Percentiles rank a stretch among this genome's conserved stretches.
Evolutionary conservation across 805 yeast species (phyloP).

Genomic region (Nakazawaea anatomiae): DNA sequence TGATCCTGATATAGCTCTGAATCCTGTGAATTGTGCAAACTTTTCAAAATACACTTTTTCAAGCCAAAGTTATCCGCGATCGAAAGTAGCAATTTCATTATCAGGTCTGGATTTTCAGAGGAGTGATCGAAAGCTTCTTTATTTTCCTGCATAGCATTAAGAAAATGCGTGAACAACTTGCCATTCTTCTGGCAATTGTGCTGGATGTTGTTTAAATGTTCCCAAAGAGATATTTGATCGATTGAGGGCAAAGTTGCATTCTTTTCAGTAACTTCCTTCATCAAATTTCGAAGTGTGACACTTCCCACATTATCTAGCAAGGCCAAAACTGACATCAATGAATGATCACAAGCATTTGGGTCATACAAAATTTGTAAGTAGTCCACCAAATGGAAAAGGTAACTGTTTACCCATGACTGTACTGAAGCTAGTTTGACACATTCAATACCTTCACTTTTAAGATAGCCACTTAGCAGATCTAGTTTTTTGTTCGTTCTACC

Average conservation of each 20-base stretch:
- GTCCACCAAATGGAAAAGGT: slow-evolving; percentile 40
- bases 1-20: slow-evolving; percentile 22
- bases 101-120: slow-evolving; percentile 27
- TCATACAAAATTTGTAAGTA: slow-evolving; percentile 37
- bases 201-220: slow-evolving; percentile 11
- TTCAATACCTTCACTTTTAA: slow-evolving; percentile 36
- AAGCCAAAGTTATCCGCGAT: slow-evolving; percentile 30
- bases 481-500: slow-evolving; percentile 48
- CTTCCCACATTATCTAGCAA: slow-evolving; percentile 14
- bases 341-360: slow-evolving; percentile 21
- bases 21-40: slow-evolving; percentile 17
- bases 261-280: slow-evolving; percentile 8
- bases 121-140: slow-evolving; percentile 16
- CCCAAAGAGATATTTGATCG: slow-evolving; percentile 7
- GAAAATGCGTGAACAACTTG: slow-evolving; percentile 18
- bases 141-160: slow-evolving; percentile 10
- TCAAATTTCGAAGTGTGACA: slow-evolving; percentile 10
- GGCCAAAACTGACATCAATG: slow-evolving; percentile 21
- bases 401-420: slow-evolving; percentile 46
- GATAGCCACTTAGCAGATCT: slow-evolving; percentile 28
- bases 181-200: slow-evolving; percentile 10
- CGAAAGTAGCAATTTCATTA: slow-evolving; percentile 27
- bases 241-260: slow-evolving; percentile 15
- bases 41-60: slow-evolving; percentile 24
- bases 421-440: slow-evolving; percentile 36